Percentiles rank a stretch among this genome's conserved stretches.
phyloP scores from a whole-genome alignment of 768 basidiomycete genomes.

The Boletus patriciae region DNA sequence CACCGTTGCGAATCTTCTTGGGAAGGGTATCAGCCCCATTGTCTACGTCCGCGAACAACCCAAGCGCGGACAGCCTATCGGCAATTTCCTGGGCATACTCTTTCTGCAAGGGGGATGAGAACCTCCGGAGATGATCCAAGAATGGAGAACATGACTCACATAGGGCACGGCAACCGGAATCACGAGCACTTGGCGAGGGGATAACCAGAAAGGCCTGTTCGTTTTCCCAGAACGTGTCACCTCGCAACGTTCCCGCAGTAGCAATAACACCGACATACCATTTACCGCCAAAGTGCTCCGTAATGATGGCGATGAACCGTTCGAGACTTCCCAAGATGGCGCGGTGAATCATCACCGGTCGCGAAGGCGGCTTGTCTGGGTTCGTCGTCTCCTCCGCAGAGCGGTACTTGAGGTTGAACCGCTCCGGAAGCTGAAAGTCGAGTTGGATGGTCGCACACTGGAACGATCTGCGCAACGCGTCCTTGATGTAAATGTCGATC shows the following conservation, averaged over 20 bases:
- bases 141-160: slow-evolving; percentile 48
- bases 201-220: slow-evolving; percentile 94
- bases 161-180: slow-evolving; percentile 91
- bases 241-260: not conserved
- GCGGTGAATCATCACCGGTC: slow-evolving; percentile 98
- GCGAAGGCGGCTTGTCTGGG: slow-evolving; percentile 52
- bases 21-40: slow-evolving; percentile 88
- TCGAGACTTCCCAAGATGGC: slow-evolving; percentile 94
- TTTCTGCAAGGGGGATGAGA: slow-evolving; percentile 51
- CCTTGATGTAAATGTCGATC: slow-evolving; percentile 95
- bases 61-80: slow-evolving; percentile 61
- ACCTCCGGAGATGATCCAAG: not conserved
- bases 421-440: slow-evolving; percentile 96
- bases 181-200: slow-evolving; percentile 92
- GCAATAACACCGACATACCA: slow-evolving; percentile 54
- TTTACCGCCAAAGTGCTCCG: slow-evolving; percentile 96
- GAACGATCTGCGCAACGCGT: slow-evolving; percentile 90
- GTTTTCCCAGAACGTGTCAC: not conserved
- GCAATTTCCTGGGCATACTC: slow-evolving; percentile 86
- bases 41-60: slow-evolving; percentile 90
- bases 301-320: slow-evolving; percentile 94
- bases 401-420: slow-evolving; percentile 93
- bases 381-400: slow-evolving; percentile 60
- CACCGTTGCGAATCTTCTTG: slow-evolving; percentile 97
- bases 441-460: slow-evolving; percentile 99